Base-by-base conservation (phyloP, 495 filamentous ascomycete species). In the Xylaria cubensis region DNA sequence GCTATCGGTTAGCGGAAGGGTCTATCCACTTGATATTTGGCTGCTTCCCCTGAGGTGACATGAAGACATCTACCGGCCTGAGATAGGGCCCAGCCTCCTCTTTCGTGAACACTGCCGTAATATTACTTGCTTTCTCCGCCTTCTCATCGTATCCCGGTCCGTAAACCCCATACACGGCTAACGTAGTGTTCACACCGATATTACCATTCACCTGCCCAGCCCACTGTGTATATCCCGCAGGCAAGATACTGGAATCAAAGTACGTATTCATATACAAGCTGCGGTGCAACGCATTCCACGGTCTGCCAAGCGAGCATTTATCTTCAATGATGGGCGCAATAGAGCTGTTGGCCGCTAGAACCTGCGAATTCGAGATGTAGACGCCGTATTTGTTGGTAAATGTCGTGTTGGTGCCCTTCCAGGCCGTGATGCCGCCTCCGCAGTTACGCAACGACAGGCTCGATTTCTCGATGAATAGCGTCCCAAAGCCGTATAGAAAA, bases 321-420 rank as follows among this genome's bases (percentile, higher is more conserved):
- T 84, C 85, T 41, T 73, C 73, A 69, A 89, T 88, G 1, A 72
- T 69, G 1, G 81, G 55, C 0, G 82, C 83, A 36, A 90, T 75
- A 32, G 84, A 86, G 26, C 80, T 65, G 74, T 91, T 90, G 64
- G 85, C 86, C 0, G 86, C 85, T 4, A 76, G 74, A 34, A 89
- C 78, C 42, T 74, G 79, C 29, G 84, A 87, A 67, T 86, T 82
- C 19, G 66, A 58, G 71, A 91, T 86, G 78, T 90, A 91, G 21
- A 89, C 82, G 36, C 89, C 89, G 79, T 89, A 91, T 69, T 88
- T 89, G 78, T 91, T 91, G 7, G 74, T 73, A 70, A 87, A 89
- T 29, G 87, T 90, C 0, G 88, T 90, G 77, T 91, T 91, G 1
- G 85, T 88, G 17, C 88, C 89, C 67, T 91, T 91, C 89, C 88